phyloP scores from a whole-genome alignment of 306 rosid genomes.

The Herpetospermum pedunculosum region DNA sequence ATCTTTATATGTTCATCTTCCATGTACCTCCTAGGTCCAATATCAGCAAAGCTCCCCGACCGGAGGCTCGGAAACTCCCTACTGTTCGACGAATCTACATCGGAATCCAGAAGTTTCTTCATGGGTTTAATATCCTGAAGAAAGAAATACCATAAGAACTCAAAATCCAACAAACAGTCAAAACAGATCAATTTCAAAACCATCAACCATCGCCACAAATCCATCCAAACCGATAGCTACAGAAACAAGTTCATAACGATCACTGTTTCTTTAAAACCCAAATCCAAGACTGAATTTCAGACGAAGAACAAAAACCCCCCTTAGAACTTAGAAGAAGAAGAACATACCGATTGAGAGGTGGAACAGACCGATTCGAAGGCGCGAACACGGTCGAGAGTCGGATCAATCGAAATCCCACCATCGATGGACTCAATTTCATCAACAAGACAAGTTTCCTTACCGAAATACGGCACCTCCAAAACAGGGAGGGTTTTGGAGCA shows the following conservation, averaged over 20 bases:
- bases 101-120: slow-evolving; percentile 34
- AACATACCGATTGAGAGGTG: slow-evolving; percentile 47
- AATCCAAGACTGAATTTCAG: background rate
- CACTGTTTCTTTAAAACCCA: background rate
- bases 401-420: slow-evolving; percentile 22
- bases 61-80: slow-evolving; percentile 62
- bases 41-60: slow-evolving; percentile 88
- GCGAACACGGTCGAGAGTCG: slow-evolving; percentile 36
- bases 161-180: background rate
- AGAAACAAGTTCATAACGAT: background rate
- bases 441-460: slow-evolving; percentile 23
- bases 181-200: background rate
- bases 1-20: slow-evolving; percentile 95
- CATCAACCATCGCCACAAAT: background rate
- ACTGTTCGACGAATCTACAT: slow-evolving; percentile 25
- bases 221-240: background rate
- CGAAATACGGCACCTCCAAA: slow-evolving; percentile 42
- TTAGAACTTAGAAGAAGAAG: background rate
- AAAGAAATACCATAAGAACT: slow-evolving; percentile 6
- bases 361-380: slow-evolving; percentile 39
- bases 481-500: slow-evolving; percentile 40
- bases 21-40: slow-evolving; percentile 90
- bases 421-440: slow-evolving; percentile 28
- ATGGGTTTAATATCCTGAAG: slow-evolving; percentile 41
- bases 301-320: background rate